Conservation (phyloP, 129 eudicot species). For the Deinandra increscens region DNA sequence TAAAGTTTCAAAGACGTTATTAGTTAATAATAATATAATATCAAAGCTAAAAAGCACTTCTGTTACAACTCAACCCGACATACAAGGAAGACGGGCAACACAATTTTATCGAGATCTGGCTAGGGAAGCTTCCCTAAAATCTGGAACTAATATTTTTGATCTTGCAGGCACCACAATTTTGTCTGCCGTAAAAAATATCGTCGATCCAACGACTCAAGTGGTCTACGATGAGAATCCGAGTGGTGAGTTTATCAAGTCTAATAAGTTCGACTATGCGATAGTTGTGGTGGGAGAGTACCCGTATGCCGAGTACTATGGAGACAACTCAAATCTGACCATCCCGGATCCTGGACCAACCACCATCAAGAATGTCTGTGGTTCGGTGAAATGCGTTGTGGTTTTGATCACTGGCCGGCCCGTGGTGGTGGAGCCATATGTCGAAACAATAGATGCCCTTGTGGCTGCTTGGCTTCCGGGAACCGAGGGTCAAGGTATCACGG, state of each 20-base stretch:
- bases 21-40: too few species aligned
- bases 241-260: slow-evolving; percentile 42
- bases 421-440: slow-evolving; percentile 36
- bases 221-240: slow-evolving; percentile 50
- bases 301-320: slow-evolving; percentile 21
- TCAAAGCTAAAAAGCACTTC: too few species aligned
- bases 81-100: too few species aligned
- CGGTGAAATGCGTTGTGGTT: slow-evolving; percentile 51
- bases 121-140: too few species aligned
- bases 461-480: slow-evolving; percentile 82
- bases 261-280: slow-evolving; percentile 54
- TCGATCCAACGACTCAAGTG: slow-evolving; percentile 41
- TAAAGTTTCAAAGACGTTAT: too few species aligned
- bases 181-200: slow-evolving; percentile 19
- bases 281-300: slow-evolving; percentile 71
- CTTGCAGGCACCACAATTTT: slow-evolving; percentile 25
- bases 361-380: slow-evolving; percentile 40
- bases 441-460: slow-evolving; percentile 57
- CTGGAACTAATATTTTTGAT: slow-evolving; percentile 1
- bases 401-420: slow-evolving; percentile 63
- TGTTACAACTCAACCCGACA: too few species aligned
- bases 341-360: slow-evolving; percentile 58
- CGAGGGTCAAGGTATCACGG: slow-evolving; percentile 54
- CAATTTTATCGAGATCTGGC: too few species aligned
- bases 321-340: slow-evolving; percentile 54